Evolutionary conservation across 2,329 filamentous ascomycete species (phyloP).

Genomic region (Cordyceps militaris): DNA sequence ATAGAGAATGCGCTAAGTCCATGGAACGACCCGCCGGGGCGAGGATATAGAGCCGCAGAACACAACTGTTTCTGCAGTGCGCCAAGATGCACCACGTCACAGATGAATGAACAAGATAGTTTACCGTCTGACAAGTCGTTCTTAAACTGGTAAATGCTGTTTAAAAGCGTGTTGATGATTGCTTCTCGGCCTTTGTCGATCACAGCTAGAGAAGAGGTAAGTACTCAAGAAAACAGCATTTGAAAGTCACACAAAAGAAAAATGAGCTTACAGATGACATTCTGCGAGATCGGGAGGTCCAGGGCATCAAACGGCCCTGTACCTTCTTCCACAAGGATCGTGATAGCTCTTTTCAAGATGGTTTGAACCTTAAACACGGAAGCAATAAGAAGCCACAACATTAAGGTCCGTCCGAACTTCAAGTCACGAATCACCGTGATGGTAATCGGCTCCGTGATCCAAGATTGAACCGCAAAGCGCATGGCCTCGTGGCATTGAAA

Average conservation of each 20-base stretch:
- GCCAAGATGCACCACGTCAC: background rate
- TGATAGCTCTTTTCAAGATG: background rate
- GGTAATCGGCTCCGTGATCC: background rate
- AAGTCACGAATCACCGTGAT: background rate
- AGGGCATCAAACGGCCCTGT: background rate
- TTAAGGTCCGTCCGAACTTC: background rate
- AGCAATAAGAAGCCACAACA: background rate
- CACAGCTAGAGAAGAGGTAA: background rate
- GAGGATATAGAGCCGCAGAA: background rate
- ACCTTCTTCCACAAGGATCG: background rate
- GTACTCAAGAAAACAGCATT: background rate
- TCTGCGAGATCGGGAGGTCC: background rate
- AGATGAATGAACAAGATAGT: background rate
- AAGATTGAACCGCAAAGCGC: background rate
- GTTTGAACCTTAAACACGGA: background rate
- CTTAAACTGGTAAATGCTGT: background rate
- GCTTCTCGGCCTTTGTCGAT: background rate
- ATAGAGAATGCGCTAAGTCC: background rate
- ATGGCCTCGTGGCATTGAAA: constrained; percentile 14
- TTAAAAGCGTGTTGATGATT: background rate
- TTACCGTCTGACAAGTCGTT: background rate
- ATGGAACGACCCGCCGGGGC: background rate
- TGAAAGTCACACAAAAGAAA: background rate
- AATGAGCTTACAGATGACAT: background rate
- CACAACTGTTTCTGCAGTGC: background rate